Evolutionary conservation across 2,329 filamentous ascomycete species (phyloP).

Genomic region (Aspergillus piperis): DNA sequence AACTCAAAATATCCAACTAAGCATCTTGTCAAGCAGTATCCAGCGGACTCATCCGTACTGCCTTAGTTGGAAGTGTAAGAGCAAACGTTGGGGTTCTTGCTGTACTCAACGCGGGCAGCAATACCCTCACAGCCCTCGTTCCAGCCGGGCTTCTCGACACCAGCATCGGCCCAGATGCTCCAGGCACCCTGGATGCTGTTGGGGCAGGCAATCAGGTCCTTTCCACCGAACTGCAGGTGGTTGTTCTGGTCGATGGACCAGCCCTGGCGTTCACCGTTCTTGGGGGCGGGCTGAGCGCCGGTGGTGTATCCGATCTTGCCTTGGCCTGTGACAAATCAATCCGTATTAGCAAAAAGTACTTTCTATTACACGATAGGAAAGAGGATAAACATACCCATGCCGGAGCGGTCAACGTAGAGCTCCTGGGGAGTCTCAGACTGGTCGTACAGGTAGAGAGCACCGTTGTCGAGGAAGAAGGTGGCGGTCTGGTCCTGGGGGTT

Average conservation of each 20-base stretch:
- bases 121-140: slow-evolving; percentile 39
- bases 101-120: slow-evolving; percentile 28
- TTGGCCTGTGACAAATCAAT: slow-evolving; percentile 43
- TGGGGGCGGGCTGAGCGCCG: slow-evolving; percentile 42
- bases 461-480: slow-evolving; percentile 54
- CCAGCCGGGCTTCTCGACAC: slow-evolving; percentile 32
- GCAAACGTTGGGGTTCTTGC: slow-evolving; percentile 27
- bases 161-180: slow-evolving; percentile 34
- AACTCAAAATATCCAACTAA: too few relatives aligned
- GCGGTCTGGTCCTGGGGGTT: slow-evolving; percentile 43
- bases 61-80: slow-evolving; percentile 22
- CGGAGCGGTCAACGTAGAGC: slow-evolving; percentile 58
- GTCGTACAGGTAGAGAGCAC: slow-evolving; percentile 54
- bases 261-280: slow-evolving; percentile 45
- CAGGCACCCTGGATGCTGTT: slow-evolving; percentile 47
- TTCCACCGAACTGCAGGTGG: slow-evolving; percentile 51
- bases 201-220: slow-evolving; percentile 57
- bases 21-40: too few relatives aligned
- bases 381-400: slow-evolving; percentile 54
- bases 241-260: slow-evolving; percentile 51
- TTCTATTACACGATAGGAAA: not conserved
- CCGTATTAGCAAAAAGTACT: too few relatives aligned
- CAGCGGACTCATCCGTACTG: slow-evolving; percentile 14
- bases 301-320: slow-evolving; percentile 58
- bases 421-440: slow-evolving; percentile 49